Conservation (phyloP, 768 basidiomycete genomes). For the Lanmaoa rubissima region DNA sequence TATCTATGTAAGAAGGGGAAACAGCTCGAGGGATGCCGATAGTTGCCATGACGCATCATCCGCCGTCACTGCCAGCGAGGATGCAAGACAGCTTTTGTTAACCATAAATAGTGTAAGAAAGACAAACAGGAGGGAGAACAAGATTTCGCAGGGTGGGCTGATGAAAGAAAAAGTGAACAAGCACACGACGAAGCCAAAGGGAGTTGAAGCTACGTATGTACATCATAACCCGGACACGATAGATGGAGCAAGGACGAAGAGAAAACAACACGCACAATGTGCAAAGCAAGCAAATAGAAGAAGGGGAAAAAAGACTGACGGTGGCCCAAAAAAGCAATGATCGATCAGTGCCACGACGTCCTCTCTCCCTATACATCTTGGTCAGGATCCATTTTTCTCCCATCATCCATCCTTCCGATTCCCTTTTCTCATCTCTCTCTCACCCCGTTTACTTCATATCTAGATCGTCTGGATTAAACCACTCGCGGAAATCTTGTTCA, state of each 20-base stretch:
- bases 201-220: constrained; percentile 14
- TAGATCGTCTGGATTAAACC: constrained; percentile 60
- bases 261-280: neutral
- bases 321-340: constrained; percentile 8
- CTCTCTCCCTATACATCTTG: constrained; percentile 7
- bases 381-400: neutral
- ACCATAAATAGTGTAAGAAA: constrained; percentile 26
- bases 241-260: constrained; percentile 9
- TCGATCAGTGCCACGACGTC: constrained; percentile 5
- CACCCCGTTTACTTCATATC: constrained; percentile 24
- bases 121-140: neutral
- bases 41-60: neutral
- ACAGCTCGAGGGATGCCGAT: neutral
- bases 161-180: neutral
- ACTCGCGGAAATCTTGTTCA: constrained; percentile 73
- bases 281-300: constrained; percentile 4
- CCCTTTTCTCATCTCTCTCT: neutral
- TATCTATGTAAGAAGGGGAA: neutral
- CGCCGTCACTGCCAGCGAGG: neutral
- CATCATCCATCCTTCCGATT: constrained; percentile 1
- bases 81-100: constrained; percentile 25
- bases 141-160: constrained; percentile 13
- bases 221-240: constrained; percentile 12
- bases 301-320: constrained; percentile 2
- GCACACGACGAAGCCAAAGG: constrained; percentile 5